Evolutionary conservation across 371 early-diverging fungal species (phyloP), one percentile per base, ranked within the genome.

Genomic region (Rhizopus microsporus): DNA sequence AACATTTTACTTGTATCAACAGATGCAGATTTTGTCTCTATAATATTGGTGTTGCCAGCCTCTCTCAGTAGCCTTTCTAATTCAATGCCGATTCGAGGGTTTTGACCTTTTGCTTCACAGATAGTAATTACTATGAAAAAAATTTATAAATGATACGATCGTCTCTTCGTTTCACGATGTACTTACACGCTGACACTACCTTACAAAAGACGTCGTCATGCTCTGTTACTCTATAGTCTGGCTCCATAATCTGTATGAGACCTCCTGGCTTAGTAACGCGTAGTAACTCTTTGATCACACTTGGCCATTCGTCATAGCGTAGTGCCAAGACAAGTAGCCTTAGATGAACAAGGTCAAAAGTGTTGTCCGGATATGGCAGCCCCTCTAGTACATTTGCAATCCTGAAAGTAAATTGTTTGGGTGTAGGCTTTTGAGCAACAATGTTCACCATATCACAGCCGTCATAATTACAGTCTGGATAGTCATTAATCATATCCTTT

Each of bases 191-290:
- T 23, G 23, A 23, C 2, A 23, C 23, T 23, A 23, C 23, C 23
- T 23, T 23, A 23, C 23, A 23, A 23, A 23, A 23, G 23, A 2
- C 2, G 23, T 23, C 23, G 23, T 23, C 38, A 10, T 37, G 38
- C 38, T 37, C 13, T 13, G 29, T 30, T 50, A 64, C 69, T 33
- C 48, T 68, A 38, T 55, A 51, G 10, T 57, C 56, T 16, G 56
- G 23, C 54, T 84, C 84, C n/a, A 79, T 67, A 15, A 70, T 63
- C 55, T 84, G 81, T n/a, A 86, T 60, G 39, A 65, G 74, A 4
- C 86, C 86, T 23, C 83, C 84, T 6, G 83, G 81, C 57, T 84
- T 84, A 6, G 77, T 59, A 1, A 83, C 78, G 10, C 81, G 81
- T 16, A 65, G 54, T 7, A 82, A 59, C 56, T 86, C 85, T 37